Percentiles rank a stretch among this genome's conserved stretches.
phyloP scores from a whole-genome alignment of 495 filamentous ascomycete species.

The Aspergillus hancockii region DNA sequence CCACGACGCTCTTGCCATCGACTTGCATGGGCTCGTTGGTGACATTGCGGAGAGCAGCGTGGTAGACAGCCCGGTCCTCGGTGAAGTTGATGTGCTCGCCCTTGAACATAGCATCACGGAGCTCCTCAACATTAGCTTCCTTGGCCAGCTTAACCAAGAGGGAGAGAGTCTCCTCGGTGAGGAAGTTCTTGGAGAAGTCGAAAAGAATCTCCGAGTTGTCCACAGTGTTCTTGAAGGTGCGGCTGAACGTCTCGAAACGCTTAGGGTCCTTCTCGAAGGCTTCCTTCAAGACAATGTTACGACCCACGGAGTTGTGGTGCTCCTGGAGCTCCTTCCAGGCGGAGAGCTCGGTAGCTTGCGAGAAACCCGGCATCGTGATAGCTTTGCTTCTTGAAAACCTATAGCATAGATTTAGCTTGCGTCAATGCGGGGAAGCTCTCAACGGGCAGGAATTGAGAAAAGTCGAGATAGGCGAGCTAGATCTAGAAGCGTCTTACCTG shows the following conservation, averaged over 20 bases:
- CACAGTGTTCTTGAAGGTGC: constrained; percentile 75
- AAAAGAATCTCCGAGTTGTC: constrained; percentile 86
- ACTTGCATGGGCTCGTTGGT: constrained; percentile 85
- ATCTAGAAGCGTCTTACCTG: constrained; percentile 9
- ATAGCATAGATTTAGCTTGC: constrained; percentile 18
- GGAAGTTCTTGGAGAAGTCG: constrained; percentile 98
- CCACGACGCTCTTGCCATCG: constrained; percentile 92
- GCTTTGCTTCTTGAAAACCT: constrained; percentile 11
- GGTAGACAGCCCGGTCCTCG: constrained; percentile 93
- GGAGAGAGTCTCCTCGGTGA: constrained; percentile 88
- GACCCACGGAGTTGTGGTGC: constrained; percentile 80
- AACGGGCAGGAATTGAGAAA: constrained; percentile 3
- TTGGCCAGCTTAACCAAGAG: constrained; percentile 85
- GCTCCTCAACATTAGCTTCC: constrained; percentile 86
- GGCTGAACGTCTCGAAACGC: constrained; percentile 89
- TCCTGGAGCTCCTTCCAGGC: constrained; percentile 87
- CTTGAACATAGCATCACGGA: constrained; percentile 94
- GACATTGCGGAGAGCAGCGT: constrained; percentile 88
- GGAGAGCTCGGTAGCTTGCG: constrained; percentile 76
- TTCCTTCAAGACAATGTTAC: constrained; percentile 88
- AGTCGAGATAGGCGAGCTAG: constrained; percentile 8
- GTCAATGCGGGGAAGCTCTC: constrained; percentile 39
- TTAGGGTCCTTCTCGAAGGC: constrained; percentile 85
- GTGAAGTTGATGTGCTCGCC: constrained; percentile 99
- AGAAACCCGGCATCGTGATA: constrained; percentile 57